Evolutionary conservation across 495 filamentous ascomycete genomes (phyloP), one percentile per base, ranked within the genome.

Genomic region (Penicillium simplicissimum): DNA sequence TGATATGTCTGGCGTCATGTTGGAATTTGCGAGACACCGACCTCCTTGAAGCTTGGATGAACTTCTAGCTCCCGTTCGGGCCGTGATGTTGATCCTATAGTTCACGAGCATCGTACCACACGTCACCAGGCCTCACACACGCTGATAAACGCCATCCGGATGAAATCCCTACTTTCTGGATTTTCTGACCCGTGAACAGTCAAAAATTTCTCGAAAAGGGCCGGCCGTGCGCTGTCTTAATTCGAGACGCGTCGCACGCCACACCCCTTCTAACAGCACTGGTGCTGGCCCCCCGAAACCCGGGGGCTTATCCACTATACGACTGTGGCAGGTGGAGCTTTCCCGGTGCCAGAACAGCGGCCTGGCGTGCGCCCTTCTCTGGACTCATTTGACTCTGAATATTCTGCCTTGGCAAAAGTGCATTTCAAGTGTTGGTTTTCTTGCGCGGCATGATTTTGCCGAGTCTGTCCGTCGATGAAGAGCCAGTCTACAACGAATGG

Each of bases 381-480:
- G 74, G 62, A 67, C 67, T 67, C 58, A 51, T 65, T 52, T 37
- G 55, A 42, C 31, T 43, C 45, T 60, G 60, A 66, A 58, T 10
- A 34, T 33, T 23, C 37, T n/a, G 8, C 14, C 14, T 56, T 2
- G 15, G 5, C 14, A 8, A 25, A 10, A 28, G 14, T 40, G 52
- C 33, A 14, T 6, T 8, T 21, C n/a, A 37, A 61, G 43, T 70
- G 73, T 74, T 74, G 74, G 73, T 63, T 51, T 52, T 19, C 60
- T 57, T 60, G 48, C 28, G 66, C 23, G 43, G 58, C 62, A 61
- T 66, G 59, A 74, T 73, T 72, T 72, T 70, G 72, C 66, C 61
- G 52, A 65, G 52, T 36, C 34, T 36, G 62, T 67, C 73, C 71
- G 64, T 67, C 52, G 28, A 6, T 6, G 28, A 31, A 31, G 28